Evolutionary conservation across 2,329 filamentous ascomycete genomes (phyloP).

Genomic region (Nothophaeocryptopus gaeumannii): DNA sequence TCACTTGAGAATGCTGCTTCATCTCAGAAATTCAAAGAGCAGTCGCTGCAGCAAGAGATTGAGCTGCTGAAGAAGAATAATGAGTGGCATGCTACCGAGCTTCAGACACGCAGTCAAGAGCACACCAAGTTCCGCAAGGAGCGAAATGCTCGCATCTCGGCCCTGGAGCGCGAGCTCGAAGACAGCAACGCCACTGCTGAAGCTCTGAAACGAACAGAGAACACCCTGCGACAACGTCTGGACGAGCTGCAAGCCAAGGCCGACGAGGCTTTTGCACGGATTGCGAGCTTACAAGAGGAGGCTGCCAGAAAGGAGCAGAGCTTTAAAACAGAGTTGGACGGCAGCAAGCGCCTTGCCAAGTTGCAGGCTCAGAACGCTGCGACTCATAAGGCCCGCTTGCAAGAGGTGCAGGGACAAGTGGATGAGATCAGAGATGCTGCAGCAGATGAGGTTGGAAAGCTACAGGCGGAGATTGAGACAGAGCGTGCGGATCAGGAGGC

Average conservation of each 20-base stretch:
- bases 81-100: constrained; percentile 88
- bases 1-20: constrained; percentile 74
- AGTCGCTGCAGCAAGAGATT: constrained; percentile 84
- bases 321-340: constrained; percentile 82
- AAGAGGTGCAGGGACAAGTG: constrained; percentile 63
- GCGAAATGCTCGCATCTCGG: constrained; percentile 83
- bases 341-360: constrained; percentile 75
- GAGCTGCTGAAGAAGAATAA: constrained; percentile 84
- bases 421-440: constrained; percentile 66
- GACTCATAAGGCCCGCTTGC: constrained; percentile 67
- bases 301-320: constrained; percentile 79
- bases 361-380: constrained; percentile 74
- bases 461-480: constrained; percentile 51
- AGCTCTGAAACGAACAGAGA: constrained; percentile 73
- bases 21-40: constrained; percentile 84
- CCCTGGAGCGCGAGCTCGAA: constrained; percentile 84
- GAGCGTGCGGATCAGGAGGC: constrained; percentile 59
- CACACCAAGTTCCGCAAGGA: constrained; percentile 90
- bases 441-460: constrained; percentile 53
- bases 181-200: constrained; percentile 77
- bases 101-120: constrained; percentile 85
- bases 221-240: constrained; percentile 74
- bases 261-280: constrained; percentile 75
- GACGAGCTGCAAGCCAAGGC: constrained; percentile 82
- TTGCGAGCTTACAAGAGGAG: constrained; percentile 82